Conservation (phyloP, 2,329 filamentous ascomycete genomes). For the Colletotrichum siamense region DNA sequence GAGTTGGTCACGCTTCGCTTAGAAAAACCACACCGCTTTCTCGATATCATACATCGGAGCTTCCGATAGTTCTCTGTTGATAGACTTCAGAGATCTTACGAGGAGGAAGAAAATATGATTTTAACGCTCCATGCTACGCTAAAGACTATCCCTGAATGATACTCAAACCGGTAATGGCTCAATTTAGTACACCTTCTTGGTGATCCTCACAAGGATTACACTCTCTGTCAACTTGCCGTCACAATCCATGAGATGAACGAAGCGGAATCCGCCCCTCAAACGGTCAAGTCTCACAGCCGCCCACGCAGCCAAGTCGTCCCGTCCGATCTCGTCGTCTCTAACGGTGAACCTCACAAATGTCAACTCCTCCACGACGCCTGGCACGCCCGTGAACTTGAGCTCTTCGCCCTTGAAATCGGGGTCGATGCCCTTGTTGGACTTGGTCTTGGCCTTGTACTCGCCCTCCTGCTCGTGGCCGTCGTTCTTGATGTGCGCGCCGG, state of each 20-base stretch:
- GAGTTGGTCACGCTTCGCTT: neutral
- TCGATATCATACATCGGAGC: neutral
- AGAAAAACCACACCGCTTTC: neutral
- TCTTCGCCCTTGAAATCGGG: constrained; percentile 67
- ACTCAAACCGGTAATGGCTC: neutral
- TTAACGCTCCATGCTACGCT: neutral
- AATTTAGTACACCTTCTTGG: constrained; percentile 54
- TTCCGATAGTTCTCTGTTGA: neutral
- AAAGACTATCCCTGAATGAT: neutral
- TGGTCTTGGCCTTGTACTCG: constrained; percentile 64
- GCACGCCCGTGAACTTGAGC: constrained; percentile 60
- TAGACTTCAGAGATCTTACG: neutral
- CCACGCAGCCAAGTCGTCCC: constrained; percentile 85
- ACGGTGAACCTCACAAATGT: constrained; percentile 84
- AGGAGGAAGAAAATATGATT: neutral
- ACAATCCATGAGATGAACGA: constrained; percentile 77
- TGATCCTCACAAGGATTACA: constrained; percentile 75
- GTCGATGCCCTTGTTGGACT: constrained; percentile 61
- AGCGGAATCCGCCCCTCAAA: constrained; percentile 75
- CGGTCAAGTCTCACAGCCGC: constrained; percentile 86
- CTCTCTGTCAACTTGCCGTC: constrained; percentile 71
- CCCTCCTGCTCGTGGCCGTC: constrained; percentile 44
- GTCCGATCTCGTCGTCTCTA: constrained; percentile 82
- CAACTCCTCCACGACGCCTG: constrained; percentile 69
- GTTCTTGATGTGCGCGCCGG: constrained; percentile 41